phyloP scores from a whole-genome alignment of 441 rosid genomes.

The Populus hybrid region DNA sequence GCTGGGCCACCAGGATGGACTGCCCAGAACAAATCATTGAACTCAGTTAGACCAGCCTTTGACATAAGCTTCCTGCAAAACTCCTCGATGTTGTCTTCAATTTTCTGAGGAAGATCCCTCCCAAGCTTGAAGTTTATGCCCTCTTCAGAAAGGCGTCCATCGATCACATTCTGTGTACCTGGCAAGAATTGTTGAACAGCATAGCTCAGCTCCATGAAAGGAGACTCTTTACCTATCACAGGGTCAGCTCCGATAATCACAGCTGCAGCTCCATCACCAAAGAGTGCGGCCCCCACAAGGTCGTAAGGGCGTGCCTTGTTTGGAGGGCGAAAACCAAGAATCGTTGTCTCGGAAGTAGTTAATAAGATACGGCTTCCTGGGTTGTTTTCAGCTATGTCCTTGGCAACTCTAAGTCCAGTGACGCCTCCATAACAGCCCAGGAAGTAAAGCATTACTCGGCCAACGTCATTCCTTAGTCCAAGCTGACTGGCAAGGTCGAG shows the following conservation, averaged over 20 bases:
- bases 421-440: constrained; percentile 89
- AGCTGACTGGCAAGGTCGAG: constrained; percentile 67
- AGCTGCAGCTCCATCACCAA: constrained; percentile 92
- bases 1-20: constrained; percentile 97
- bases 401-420: constrained; percentile 85
- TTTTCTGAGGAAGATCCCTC: constrained; percentile 72
- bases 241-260: constrained; percentile 73
- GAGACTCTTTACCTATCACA: constrained; percentile 40
- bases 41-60: constrained; percentile 42
- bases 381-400: constrained; percentile 90
- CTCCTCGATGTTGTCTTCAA: constrained; percentile 72
- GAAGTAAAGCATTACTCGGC: constrained; percentile 83
- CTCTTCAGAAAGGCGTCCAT: constrained; percentile 71
- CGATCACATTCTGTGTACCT: constrained; percentile 65
- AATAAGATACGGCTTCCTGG: constrained; percentile 77
- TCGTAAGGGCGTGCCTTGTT: constrained; percentile 78
- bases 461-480: constrained; percentile 64
- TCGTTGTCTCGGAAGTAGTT: constrained; percentile 82
- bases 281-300: constrained; percentile 88
- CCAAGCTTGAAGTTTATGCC: constrained; percentile 81
- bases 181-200: constrained; percentile 84
- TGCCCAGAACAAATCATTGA: constrained; percentile 82
- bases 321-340: constrained; percentile 84
- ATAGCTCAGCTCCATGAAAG: constrained; percentile 76
- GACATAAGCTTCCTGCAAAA: constrained; percentile 66